Conservation (phyloP, 163 green algal species). For the Prototheca cutis region DNA sequence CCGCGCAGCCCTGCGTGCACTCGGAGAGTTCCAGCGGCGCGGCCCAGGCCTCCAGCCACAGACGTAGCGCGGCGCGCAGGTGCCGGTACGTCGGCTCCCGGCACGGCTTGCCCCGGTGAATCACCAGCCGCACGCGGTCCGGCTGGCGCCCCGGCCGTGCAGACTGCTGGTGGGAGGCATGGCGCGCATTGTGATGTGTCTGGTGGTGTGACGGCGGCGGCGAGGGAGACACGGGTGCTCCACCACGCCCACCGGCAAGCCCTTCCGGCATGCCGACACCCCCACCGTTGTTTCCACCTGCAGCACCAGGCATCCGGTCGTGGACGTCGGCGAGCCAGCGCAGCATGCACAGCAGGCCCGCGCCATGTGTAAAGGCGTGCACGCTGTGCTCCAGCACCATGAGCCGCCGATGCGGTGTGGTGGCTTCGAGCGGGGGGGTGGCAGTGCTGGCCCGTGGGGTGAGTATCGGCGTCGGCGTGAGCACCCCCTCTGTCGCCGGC, state of each 20-base stretch:
- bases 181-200: too few relatives aligned
- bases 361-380: slow-evolving; percentile 63
- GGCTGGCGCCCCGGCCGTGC: too few relatives aligned
- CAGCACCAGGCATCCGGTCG: slow-evolving; percentile 17
- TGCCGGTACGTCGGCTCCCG: slow-evolving; percentile 38
- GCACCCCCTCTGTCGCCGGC: neutral
- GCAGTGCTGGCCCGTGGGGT: neutral
- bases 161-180: too few relatives aligned
- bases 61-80: slow-evolving; percentile 31
- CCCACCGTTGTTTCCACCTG: neutral
- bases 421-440: neutral
- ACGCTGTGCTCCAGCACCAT: slow-evolving; percentile 48
- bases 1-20: slow-evolving; percentile 15
- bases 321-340: slow-evolving; percentile 63
- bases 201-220: too few relatives aligned
- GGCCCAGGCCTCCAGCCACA: slow-evolving; percentile 19
- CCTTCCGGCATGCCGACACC: too few relatives aligned
- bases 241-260: too few relatives aligned
- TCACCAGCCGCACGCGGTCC: slow-evolving; percentile 20
- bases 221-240: too few relatives aligned
- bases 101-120: slow-evolving; percentile 42
- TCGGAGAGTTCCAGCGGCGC: slow-evolving; percentile 17
- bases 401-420: neutral
- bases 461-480: neutral
- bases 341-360: slow-evolving; percentile 55